phyloP scores from a whole-genome alignment of 139 green algal species.

The Chlamydomonas asymmetrica region DNA sequence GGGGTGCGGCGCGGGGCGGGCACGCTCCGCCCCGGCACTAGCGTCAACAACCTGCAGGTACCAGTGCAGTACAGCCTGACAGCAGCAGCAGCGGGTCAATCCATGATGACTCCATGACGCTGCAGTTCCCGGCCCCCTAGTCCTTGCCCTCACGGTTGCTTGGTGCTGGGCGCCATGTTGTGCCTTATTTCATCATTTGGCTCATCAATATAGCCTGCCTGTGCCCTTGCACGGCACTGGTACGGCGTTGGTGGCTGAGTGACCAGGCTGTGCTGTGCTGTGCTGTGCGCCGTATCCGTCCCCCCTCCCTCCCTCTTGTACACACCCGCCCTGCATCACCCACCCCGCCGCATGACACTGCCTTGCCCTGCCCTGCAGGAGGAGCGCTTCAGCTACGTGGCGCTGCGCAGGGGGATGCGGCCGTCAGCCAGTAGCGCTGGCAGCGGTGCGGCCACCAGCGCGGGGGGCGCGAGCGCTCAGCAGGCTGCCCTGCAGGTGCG shows the following conservation, averaged over 20 bases:
- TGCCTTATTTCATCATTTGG: neutral
- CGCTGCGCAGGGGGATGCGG: slow-evolving; percentile 49
- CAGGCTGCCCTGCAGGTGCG: too few relatives aligned
- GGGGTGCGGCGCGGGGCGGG: neutral
- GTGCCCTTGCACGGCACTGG: neutral
- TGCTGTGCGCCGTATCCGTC: neutral
- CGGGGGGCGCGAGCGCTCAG: neutral
- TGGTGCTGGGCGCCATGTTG: neutral
- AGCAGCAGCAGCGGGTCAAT: neutral
- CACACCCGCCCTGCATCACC: neutral
- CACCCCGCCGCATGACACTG: too few relatives aligned
- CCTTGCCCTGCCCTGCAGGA: slow-evolving; percentile 63
- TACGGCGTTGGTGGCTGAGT: neutral
- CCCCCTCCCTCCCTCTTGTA: neutral
- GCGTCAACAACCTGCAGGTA: neutral
- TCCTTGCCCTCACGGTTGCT: neutral
- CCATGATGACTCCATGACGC: neutral
- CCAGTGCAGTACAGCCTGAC: too few relatives aligned
- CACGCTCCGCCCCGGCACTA: neutral
- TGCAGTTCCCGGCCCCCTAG: neutral
- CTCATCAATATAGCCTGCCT: neutral
- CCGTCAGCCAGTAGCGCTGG: neutral
- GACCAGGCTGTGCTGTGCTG: neutral
- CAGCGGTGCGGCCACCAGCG: neutral
- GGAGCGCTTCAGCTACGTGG: slow-evolving; percentile 86